Evolutionary conservation across 2,329 filamentous ascomycete species (phyloP).

Genomic region (Hortaea werneckii): DNA sequence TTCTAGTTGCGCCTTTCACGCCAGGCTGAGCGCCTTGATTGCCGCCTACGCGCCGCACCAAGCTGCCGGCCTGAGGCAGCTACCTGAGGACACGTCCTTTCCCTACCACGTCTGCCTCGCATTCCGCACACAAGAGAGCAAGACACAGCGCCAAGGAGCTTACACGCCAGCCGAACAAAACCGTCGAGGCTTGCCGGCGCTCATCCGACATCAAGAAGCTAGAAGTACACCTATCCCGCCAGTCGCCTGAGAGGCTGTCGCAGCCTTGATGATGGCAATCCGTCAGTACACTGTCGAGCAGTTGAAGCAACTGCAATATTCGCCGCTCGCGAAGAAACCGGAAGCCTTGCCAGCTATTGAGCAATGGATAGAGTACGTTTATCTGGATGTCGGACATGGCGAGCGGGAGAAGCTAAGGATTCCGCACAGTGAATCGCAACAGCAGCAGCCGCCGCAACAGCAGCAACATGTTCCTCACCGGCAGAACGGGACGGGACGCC

Average conservation of each 20-base stretch:
- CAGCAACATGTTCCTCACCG: not conserved
- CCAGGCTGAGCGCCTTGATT: too few species aligned
- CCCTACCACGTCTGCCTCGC: too few species aligned
- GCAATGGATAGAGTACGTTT: conserved; percentile 85
- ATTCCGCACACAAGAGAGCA: too few species aligned
- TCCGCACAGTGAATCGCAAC: conserved; percentile 26
- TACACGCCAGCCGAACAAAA: too few species aligned
- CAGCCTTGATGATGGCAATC: conserved; percentile 17
- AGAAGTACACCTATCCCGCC: too few species aligned
- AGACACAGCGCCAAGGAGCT: too few species aligned
- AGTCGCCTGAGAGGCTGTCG: conserved; percentile 7
- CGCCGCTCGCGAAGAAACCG: conserved; percentile 75
- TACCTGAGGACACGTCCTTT: too few species aligned
- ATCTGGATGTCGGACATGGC: conserved; percentile 23
- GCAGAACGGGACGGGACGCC: not conserved
- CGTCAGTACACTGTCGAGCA: conserved; percentile 66
- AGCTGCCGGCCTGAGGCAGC: not conserved
- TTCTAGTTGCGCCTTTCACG: too few species aligned
- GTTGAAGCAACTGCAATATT: conserved; percentile 65
- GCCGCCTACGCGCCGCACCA: too few species aligned
- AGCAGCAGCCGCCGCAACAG: conserved; percentile 2
- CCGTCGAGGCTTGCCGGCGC: too few species aligned
- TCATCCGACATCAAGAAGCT: too few species aligned
- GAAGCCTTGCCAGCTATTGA: conserved; percentile 69
- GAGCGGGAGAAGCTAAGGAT: conserved; percentile 29